phyloP scores from a whole-genome alignment of 371 early-diverging fungal genomes.

The Apophysomyces elegans region DNA sequence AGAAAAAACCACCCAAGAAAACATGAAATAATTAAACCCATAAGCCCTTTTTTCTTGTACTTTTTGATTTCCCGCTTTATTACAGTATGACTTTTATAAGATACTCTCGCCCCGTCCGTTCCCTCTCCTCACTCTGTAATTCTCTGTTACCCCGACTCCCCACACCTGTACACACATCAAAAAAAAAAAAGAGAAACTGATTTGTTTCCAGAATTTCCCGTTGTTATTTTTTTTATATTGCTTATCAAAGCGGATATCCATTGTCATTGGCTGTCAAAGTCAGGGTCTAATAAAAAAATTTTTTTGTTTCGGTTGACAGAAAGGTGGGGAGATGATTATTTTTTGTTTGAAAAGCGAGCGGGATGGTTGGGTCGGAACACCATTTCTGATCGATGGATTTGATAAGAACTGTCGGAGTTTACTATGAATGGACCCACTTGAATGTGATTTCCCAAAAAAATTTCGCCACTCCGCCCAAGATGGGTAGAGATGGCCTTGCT shows the following conservation, averaged over 20 bases:
- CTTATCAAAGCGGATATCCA: slow-evolving; percentile 1
- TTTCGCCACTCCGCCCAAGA: too few species aligned
- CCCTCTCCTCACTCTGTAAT: too few species aligned
- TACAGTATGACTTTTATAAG: too few species aligned
- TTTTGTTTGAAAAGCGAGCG: neutral
- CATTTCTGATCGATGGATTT: too few species aligned
- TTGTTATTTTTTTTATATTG: neutral
- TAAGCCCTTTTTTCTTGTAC: too few species aligned
- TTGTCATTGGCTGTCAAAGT: neutral
- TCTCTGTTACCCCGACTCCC: neutral
- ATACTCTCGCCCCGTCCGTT: too few species aligned
- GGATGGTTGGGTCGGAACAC: neutral
- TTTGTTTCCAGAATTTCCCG: slow-evolving; percentile 6
- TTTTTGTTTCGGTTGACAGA: neutral
- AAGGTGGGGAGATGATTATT: slow-evolving; percentile 7
- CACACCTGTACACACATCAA: neutral
- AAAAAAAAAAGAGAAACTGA: neutral
- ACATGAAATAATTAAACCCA: neutral
- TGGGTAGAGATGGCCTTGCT: too few species aligned
- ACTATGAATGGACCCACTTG: too few species aligned
- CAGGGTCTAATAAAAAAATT: slow-evolving; percentile 2
- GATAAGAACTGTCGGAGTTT: too few species aligned
- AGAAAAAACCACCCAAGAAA: neutral
- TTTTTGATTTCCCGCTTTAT: neutral
- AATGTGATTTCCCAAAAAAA: too few species aligned